A percentile compares a stretch with the other conserved stretches of the same genome.
Conservation (phyloP, 345 rosid genomes). For the Euphorbia tirucalli region DNA sequence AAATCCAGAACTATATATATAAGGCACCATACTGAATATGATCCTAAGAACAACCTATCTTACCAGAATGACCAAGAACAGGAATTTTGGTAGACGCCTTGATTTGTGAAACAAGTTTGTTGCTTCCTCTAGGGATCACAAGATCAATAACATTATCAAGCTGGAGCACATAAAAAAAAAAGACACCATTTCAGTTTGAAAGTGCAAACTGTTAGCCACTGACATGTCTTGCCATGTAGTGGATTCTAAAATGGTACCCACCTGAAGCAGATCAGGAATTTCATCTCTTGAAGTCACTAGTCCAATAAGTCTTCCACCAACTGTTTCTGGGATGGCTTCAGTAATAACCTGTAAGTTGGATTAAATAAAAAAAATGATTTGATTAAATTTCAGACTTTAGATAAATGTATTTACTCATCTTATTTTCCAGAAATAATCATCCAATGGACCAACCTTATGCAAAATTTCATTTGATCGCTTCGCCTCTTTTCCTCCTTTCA, state of each 20-base stretch:
- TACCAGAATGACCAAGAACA: conserved; percentile 96
- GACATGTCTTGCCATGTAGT: conserved; percentile 1
- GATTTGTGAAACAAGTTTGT: conserved; percentile 83
- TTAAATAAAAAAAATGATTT: conserved; percentile 16
- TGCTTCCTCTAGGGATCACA: conserved; percentile 99
- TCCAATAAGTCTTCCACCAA: conserved; percentile 81
- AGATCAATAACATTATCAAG: conserved; percentile 98
- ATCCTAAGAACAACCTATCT: conserved; percentile 21
- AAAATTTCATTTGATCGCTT: conserved; percentile 83
- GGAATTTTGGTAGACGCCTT: conserved; percentile 94
- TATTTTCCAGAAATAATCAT: background rate
- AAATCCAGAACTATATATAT: conserved; percentile 16
- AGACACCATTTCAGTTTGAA: conserved; percentile 14
- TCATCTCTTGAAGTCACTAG: conserved; percentile 94
- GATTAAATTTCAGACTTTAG: background rate
- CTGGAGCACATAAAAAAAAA: conserved; percentile 43
- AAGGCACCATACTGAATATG: conserved; percentile 5
- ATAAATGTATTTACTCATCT: no score
- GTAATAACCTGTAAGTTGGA: conserved; percentile 66
- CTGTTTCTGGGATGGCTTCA: conserved; percentile 75
- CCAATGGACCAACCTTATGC: conserved; percentile 61
- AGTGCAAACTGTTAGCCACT: conserved; percentile 2
- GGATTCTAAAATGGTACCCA: conserved; percentile 21
- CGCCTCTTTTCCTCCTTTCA: conserved; percentile 99
- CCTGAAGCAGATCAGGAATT: conserved; percentile 96